These are phyloP conservation scores for Tolypocladium amazonense DNA, from an alignment of 2,329 filamentous ascomycete species.

Conservation along the genomic window DNA sequence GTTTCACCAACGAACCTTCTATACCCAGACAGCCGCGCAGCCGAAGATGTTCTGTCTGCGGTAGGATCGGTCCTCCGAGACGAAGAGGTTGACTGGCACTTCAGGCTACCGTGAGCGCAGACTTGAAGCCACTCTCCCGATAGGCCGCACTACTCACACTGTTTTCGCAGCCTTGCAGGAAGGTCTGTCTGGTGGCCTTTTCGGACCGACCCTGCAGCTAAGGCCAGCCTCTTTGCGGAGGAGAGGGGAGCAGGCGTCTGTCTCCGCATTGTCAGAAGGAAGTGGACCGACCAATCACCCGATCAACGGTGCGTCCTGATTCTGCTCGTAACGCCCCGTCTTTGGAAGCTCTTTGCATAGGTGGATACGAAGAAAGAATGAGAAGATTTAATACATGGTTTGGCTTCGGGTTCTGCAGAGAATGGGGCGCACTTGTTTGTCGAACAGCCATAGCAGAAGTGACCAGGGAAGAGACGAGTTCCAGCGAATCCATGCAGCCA, in stretches of 20 bases:
- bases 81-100: not conserved
- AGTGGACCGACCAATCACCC: not conserved
- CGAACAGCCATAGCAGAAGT: not conserved
- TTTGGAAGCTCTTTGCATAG: not conserved
- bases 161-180: conserved; percentile 4
- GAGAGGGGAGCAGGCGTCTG: not conserved
- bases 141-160: not conserved
- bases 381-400: no score
- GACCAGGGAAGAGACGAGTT: not conserved
- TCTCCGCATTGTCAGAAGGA: not conserved
- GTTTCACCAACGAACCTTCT: not conserved
- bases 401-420: not conserved
- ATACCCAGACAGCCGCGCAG: not conserved
- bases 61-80: not conserved
- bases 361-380: not conserved
- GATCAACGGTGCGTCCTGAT: not conserved
- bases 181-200: not conserved
- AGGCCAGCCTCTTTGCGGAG: conserved; percentile 1
- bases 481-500: not conserved
- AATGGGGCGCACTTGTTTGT: not conserved
- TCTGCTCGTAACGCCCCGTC: no score
- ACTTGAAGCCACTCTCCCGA: not conserved
- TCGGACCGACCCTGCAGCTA: conserved; percentile 4
- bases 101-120: no score
- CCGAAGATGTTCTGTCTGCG: no score